Percentiles rank a stretch among this genome's conserved stretches.
Conservation (phyloP, 148 eudicot species). For the Spergularia bocconei region DNA sequence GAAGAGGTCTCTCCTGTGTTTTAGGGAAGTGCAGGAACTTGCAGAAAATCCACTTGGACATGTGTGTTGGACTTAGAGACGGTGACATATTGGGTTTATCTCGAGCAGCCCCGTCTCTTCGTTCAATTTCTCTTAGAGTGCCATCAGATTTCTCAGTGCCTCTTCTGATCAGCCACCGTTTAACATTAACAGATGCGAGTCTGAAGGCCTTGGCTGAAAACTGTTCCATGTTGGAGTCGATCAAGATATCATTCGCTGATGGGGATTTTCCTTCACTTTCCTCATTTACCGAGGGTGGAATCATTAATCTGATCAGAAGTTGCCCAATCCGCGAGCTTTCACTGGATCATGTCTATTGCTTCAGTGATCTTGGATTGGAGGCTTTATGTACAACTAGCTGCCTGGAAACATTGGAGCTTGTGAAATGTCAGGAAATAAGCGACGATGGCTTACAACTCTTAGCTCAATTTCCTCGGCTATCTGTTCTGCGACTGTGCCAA, state of each 20-base stretch:
- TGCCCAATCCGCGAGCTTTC: conserved; percentile 73
- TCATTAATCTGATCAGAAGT: conserved; percentile 42
- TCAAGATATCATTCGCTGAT: conserved; percentile 60
- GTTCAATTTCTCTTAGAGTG: conserved; percentile 61
- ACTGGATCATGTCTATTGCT: conserved; percentile 67
- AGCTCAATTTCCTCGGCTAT: conserved; percentile 40
- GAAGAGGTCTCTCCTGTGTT: conserved; percentile 87
- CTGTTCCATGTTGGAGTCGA: conserved; percentile 59
- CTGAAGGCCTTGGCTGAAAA: conserved; percentile 63
- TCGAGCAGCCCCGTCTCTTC: conserved; percentile 48
- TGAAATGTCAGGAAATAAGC: conserved; percentile 76
- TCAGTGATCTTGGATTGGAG: conserved; percentile 72
- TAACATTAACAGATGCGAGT: conserved; percentile 70
- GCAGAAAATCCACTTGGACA: conserved; percentile 71
- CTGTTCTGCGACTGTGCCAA: conserved; percentile 54
- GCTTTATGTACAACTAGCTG: conserved; percentile 51
- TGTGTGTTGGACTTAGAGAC: conserved; percentile 81
- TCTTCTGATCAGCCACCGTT: conserved; percentile 50
- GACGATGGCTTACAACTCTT: conserved; percentile 74
- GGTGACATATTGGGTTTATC: conserved; percentile 67
- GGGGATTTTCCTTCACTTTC: conserved; percentile 79
- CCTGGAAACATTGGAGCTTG: conserved; percentile 69
- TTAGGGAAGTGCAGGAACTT: conserved; percentile 65
- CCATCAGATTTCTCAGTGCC: conserved; percentile 75
- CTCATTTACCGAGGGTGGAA: conserved; percentile 61